phyloP scores from a whole-genome alignment of 148 eudicot species.

The Gaultheria prostrata region DNA sequence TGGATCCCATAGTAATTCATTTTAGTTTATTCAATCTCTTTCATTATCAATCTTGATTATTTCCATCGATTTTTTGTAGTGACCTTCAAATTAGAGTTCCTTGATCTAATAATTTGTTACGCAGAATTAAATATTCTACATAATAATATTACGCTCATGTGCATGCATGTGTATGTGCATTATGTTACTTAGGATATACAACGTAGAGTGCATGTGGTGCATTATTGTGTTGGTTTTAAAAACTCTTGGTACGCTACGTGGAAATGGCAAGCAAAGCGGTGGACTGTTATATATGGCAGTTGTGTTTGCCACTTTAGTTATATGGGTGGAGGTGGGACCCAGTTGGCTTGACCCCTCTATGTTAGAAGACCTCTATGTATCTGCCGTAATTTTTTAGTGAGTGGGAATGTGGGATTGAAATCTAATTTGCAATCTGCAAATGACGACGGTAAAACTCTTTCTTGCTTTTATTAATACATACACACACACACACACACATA shows the following conservation, averaged over 20 bases:
- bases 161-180: not conserved
- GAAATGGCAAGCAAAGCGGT: not conserved
- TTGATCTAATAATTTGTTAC: not conserved
- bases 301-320: not conserved
- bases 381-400: not conserved
- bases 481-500: too few relatives aligned
- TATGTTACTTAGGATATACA: not conserved
- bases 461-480: too few relatives aligned
- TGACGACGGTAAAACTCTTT: not conserved
- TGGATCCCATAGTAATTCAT: not conserved
- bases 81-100: not conserved
- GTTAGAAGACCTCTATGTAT: too few relatives aligned
- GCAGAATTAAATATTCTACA: not conserved
- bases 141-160: not conserved
- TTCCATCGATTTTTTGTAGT: not conserved
- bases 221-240: not conserved
- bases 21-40: not conserved
- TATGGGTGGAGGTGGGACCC: too few relatives aligned
- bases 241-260: not conserved
- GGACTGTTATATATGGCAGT: not conserved
- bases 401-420: not conserved
- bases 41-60: not conserved
- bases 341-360: too few relatives aligned
- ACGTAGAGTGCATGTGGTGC: not conserved
- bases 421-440: not conserved